phyloP scores from a whole-genome alignment of 805 yeast species.

The Saturnispora silvae region DNA sequence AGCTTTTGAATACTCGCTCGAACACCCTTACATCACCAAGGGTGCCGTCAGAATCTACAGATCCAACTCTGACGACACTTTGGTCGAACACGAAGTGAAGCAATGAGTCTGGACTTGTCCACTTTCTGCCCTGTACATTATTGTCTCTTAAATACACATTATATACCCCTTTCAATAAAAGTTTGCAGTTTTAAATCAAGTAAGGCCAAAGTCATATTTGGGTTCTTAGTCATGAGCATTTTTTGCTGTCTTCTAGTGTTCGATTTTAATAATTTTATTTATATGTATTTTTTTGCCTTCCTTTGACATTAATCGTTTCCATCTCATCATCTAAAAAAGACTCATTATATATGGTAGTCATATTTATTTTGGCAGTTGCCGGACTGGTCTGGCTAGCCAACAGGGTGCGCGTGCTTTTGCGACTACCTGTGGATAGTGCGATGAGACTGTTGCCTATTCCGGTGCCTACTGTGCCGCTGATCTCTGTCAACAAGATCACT shows the following conservation, averaged over 20 bases:
- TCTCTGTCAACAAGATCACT: conserved; percentile 46
- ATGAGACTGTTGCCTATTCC: conserved; percentile 38
- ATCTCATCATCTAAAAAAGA: no score
- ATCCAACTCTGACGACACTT: conserved; percentile 7
- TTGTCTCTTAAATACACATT: no score
- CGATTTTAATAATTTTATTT: no score
- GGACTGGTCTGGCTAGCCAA: conserved; percentile 24
- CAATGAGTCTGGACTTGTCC: no score
- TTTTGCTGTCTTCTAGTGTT: no score
- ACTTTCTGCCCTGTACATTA: no score
- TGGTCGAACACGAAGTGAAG: conserved; percentile 1
- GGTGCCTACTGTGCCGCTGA: conserved; percentile 44
- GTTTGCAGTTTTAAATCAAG: no score
- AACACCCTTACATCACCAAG: conserved; percentile 33
- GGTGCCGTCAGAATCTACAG: conserved; percentile 15
- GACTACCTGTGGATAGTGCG: conserved; percentile 37
- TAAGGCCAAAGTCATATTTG: no score
- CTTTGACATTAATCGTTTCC: no score
- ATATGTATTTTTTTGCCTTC: no score
- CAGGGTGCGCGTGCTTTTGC: conserved; percentile 19
- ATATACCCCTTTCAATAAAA: no score
- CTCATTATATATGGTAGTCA: conserved; percentile 15
- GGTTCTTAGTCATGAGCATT: no score
- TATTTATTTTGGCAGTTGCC: conserved; percentile 14
- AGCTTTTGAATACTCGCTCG: conserved; percentile 41